phyloP scores from a whole-genome alignment of 1,284 basidiomycete species.

The Lentinus polychrous region DNA sequence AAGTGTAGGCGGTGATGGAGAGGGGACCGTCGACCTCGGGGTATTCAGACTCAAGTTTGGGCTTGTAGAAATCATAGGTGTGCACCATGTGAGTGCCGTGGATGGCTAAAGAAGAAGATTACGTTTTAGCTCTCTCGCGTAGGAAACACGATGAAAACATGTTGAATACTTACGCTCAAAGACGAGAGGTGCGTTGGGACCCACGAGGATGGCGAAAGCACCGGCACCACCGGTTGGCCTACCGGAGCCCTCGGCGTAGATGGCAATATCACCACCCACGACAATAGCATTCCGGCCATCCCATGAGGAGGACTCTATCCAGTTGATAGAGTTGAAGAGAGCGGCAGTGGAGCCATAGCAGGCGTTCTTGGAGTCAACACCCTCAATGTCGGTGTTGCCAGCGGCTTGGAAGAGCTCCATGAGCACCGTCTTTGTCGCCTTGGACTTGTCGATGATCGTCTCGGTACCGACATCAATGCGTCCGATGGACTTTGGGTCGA shows the following conservation, averaged over 20 bases:
- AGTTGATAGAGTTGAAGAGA: constrained; percentile 96
- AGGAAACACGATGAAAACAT: background rate
- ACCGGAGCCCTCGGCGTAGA: constrained; percentile 95
- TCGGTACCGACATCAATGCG: constrained; percentile 98
- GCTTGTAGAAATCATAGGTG: constrained; percentile 98
- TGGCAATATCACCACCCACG: constrained; percentile 95
- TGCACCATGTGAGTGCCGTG: constrained; percentile 98
- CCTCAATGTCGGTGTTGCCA: constrained; percentile 97
- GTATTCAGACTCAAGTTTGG: constrained; percentile 88
- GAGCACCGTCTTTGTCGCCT: constrained; percentile 96
- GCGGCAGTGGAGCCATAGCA: constrained; percentile 99
- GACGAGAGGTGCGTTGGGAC: constrained; percentile 91
- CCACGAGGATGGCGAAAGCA: constrained; percentile 91
- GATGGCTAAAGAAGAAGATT: constrained; percentile 53
- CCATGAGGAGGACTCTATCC: constrained; percentile 97
- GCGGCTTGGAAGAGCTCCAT: constrained; percentile 95
- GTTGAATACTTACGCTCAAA: constrained; percentile 87
- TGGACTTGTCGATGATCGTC: constrained; percentile 99
- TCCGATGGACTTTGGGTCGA: constrained; percentile 94
- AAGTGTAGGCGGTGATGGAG: constrained; percentile 93
- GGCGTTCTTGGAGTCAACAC: constrained; percentile 98
- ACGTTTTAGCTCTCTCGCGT: background rate
- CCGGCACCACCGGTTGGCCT: constrained; percentile 97
- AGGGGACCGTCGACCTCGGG: constrained; percentile 97
- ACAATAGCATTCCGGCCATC: constrained; percentile 98